Conservation (phyloP, 2,329 filamentous ascomycete genomes). For the Metarhizium humberi region DNA sequence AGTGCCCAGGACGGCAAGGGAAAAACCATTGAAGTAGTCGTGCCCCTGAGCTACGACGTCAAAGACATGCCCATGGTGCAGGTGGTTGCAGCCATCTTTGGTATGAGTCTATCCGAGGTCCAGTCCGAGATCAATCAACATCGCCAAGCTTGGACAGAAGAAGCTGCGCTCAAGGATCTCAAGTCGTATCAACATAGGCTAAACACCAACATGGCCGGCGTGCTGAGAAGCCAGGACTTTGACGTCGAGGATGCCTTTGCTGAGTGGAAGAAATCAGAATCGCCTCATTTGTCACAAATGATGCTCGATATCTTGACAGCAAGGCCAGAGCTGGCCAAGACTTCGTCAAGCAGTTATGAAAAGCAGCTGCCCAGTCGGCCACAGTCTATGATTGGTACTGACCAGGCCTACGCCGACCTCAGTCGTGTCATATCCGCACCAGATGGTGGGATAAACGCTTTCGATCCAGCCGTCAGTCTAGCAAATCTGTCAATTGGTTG, state of each 20-base stretch:
- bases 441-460: slow-evolving; percentile 30
- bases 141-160: slow-evolving; percentile 78
- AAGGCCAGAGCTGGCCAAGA: slow-evolving; percentile 77
- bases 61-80: slow-evolving; percentile 96
- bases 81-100: slow-evolving; percentile 78
- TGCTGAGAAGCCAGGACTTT: slow-evolving; percentile 78
- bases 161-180: slow-evolving; percentile 80
- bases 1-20: slow-evolving; percentile 23
- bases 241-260: slow-evolving; percentile 82
- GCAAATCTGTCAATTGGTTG: slow-evolving; percentile 54
- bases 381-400: slow-evolving; percentile 35
- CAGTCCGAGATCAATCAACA: slow-evolving; percentile 83
- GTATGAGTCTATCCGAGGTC: slow-evolving; percentile 65
- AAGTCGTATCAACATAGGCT: slow-evolving; percentile 90
- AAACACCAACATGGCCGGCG: slow-evolving; percentile 67
- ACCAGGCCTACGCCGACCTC: slow-evolving; percentile 44
- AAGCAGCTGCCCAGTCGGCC: slow-evolving; percentile 45
- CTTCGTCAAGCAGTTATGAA: slow-evolving; percentile 50
- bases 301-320: slow-evolving; percentile 84
- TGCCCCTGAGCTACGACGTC: slow-evolving; percentile 81
- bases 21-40: slow-evolving; percentile 65
- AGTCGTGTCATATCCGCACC: slow-evolving; percentile 40
- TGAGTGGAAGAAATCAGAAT: slow-evolving; percentile 84
- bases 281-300: slow-evolving; percentile 80
- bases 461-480: slow-evolving; percentile 62